Evolutionary conservation across 768 basidiomycete genomes (phyloP).

Genomic region (Hydnum rufescens): DNA sequence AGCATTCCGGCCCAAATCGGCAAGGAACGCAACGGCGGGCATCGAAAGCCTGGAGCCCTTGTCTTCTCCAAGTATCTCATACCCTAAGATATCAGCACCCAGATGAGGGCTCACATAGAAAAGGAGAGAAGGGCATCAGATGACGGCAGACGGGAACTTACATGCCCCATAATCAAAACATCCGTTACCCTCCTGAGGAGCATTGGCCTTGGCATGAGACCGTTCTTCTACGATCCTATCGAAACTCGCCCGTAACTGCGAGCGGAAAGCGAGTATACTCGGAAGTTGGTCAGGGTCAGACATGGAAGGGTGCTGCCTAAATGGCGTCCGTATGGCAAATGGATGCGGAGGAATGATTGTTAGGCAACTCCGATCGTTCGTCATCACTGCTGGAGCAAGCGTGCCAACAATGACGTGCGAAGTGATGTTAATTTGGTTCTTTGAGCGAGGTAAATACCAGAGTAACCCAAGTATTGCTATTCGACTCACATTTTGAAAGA

Average conservation of each 20-base stretch:
- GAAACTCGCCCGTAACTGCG: neutral
- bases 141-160: neutral
- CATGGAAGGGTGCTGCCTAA: neutral
- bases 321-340: neutral
- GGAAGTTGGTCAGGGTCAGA: neutral
- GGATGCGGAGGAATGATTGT: neutral
- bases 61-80: neutral
- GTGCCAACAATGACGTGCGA: neutral
- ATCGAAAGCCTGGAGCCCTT: neutral
- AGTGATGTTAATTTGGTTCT: neutral
- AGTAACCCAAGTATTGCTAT: neutral
- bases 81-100: neutral
- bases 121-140: neutral
- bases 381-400: neutral
- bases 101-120: neutral
- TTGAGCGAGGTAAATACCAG: neutral
- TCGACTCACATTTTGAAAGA: neutral
- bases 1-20: slow-evolving; percentile 1
- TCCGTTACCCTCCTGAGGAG: neutral
- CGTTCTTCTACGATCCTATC: neutral
- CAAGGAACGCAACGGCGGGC: neutral
- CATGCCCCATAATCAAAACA: neutral
- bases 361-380: neutral
- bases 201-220: neutral
- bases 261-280: neutral